These are phyloP conservation scores for Penstemon davidsonii DNA, from an alignment of 257 asterid species.

Conservation along the genomic window DNA sequence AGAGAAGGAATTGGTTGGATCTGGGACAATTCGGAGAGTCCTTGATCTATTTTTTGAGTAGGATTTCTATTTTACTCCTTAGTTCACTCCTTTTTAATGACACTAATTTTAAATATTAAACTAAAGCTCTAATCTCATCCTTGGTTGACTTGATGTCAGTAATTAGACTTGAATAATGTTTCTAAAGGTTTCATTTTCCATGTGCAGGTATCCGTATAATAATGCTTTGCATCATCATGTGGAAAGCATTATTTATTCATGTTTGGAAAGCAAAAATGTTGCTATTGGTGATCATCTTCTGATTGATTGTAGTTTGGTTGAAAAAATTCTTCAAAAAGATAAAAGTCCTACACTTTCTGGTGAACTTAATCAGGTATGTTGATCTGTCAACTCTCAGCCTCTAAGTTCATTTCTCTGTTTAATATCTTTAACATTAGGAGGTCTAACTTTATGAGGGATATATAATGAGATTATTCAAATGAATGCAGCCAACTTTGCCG, in stretches of 20 bases:
- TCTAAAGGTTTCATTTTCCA: constrained; percentile 24
- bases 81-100: constrained; percentile 4
- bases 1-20: constrained; percentile 71
- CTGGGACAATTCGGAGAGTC: constrained; percentile 78
- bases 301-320: constrained; percentile 64
- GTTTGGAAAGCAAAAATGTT: constrained; percentile 75
- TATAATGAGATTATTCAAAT: constrained; percentile 24
- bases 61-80: constrained; percentile 32
- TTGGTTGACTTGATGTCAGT: constrained; percentile 15
- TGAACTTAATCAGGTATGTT: constrained; percentile 56
- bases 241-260: constrained; percentile 84
- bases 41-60: constrained; percentile 94
- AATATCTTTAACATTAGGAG: neutral
- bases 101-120: neutral
- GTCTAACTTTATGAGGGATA: constrained; percentile 10
- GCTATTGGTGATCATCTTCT: constrained; percentile 69
- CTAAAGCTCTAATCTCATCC: constrained; percentile 7
- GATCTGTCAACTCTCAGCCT: neutral
- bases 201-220: constrained; percentile 82
- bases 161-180: neutral
- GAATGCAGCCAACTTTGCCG: constrained; percentile 77
- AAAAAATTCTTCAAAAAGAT: constrained; percentile 73
- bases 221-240: constrained; percentile 96
- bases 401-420: neutral
- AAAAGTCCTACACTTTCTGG: constrained; percentile 56